Percentiles rank a stretch among this genome's conserved stretches.
Conservation (phyloP, 106 monocot species). For the Phalaenopsis equestris region DNA sequence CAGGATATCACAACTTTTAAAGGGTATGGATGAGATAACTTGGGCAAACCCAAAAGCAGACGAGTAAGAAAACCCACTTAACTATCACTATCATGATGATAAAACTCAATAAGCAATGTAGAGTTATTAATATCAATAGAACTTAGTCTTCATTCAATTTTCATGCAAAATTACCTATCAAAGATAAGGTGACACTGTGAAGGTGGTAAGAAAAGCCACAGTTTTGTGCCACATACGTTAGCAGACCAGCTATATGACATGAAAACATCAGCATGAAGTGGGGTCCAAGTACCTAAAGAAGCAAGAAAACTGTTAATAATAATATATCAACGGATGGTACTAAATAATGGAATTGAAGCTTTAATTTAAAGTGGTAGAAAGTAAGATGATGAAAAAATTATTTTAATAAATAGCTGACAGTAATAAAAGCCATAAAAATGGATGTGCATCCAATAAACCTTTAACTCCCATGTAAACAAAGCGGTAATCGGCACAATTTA, state of each 20-base stretch:
- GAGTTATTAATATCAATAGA: neutral
- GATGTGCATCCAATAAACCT: constrained; percentile 37
- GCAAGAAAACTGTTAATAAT: neutral
- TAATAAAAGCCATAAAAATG: neutral
- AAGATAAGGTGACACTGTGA: constrained; percentile 66
- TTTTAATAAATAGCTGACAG: neutral
- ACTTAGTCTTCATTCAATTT: neutral
- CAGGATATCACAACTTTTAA: neutral
- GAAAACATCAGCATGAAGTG: constrained; percentile 99
- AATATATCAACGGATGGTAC: neutral
- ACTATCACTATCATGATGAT: neutral
- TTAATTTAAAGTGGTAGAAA: neutral
- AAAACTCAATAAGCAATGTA: neutral
- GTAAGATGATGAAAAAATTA: neutral
- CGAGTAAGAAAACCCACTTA: neutral
- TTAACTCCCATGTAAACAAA: constrained; percentile 97
- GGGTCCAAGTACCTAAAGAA: constrained; percentile 89
- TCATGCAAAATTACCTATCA: constrained; percentile 49
- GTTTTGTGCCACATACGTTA: constrained; percentile 91
- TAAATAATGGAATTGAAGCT: neutral
- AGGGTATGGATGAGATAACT: neutral
- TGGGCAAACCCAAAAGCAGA: neutral
- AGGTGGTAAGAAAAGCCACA: constrained; percentile 79
- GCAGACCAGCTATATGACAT: constrained; percentile 98
- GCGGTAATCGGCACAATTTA: constrained; percentile 81